Conservation (phyloP, 306 rosid species). For the Corylus avellana region DNA sequence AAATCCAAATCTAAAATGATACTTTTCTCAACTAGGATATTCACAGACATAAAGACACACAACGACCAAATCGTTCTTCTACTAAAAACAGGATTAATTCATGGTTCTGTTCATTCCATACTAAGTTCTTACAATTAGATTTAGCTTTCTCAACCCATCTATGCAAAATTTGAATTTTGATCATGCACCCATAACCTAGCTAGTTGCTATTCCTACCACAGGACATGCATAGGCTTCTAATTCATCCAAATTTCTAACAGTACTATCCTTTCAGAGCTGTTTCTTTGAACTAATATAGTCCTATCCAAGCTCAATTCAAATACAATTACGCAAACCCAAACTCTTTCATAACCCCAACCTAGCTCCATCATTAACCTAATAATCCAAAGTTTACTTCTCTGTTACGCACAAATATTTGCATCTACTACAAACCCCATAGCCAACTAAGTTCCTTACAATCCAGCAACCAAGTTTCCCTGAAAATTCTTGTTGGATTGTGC, state of each 20-base stretch:
- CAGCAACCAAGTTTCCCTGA: not conserved
- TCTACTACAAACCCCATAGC: not conserved
- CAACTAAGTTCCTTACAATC: not conserved
- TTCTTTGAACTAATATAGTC: not conserved
- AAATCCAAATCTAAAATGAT: not conserved
- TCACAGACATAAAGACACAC: not conserved
- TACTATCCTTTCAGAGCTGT: not conserved
- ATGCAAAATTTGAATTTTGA: not conserved
- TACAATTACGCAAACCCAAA: not conserved
- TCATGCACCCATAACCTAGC: not conserved
- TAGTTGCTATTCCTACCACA: not conserved
- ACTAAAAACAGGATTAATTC: not conserved
- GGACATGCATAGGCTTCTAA: not conserved
- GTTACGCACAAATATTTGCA: not conserved
- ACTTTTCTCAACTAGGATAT: not conserved
- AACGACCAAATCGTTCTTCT: not conserved
- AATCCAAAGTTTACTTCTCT: not conserved
- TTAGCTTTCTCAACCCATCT: not conserved
- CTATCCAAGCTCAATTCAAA: not conserved
- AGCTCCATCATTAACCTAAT: not conserved
- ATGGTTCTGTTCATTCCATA: not conserved
- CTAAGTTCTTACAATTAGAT: not conserved
- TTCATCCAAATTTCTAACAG: not conserved
- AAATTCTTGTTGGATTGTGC: not conserved
- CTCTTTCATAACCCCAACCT: not conserved